Conservation (phyloP, 768 basidiomycete genomes). For the Boletus rubroflammeus region DNA sequence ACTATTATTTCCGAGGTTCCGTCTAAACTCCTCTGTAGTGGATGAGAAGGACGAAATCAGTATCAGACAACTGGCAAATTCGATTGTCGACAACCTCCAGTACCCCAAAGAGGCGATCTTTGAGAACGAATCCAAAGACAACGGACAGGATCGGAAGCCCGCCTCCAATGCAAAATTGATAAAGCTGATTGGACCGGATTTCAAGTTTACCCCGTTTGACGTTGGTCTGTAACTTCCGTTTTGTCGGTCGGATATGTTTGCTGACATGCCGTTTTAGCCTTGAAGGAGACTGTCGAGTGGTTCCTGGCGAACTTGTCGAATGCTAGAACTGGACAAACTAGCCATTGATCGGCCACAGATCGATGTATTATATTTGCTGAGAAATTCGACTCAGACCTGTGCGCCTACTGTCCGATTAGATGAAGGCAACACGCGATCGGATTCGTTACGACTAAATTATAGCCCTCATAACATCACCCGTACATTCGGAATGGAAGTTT, state of each 20-base stretch:
- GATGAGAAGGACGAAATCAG: conserved; percentile 93
- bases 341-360: conserved; percentile 6
- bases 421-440: not conserved
- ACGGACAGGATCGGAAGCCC: conserved; percentile 95
- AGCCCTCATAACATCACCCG: not conserved
- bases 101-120: conserved; percentile 79
- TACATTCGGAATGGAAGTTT: not conserved
- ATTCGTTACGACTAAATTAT: no score
- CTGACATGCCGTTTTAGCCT: conserved; percentile 43
- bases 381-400: not conserved
- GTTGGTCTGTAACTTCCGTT: conserved; percentile 45
- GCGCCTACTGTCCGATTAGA: not conserved
- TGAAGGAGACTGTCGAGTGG: conserved; percentile 80
- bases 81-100: conserved; percentile 81
- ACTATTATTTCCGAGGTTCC: not conserved
- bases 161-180: conserved; percentile 89
- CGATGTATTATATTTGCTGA: conserved; percentile 4
- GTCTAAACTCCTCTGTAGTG: conserved; percentile 41
- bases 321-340: conserved; percentile 54
- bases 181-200: conserved; percentile 62
- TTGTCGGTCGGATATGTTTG: not conserved
- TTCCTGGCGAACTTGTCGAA: conserved; percentile 78
- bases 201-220: conserved; percentile 91
- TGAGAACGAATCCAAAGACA: conserved; percentile 61
- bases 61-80: conserved; percentile 85